Percentiles rank a stretch among this genome's conserved stretches.
phyloP scores from a whole-genome alignment of 2,329 filamentous ascomycete species.

The Scedosporium aurantiacum region DNA sequence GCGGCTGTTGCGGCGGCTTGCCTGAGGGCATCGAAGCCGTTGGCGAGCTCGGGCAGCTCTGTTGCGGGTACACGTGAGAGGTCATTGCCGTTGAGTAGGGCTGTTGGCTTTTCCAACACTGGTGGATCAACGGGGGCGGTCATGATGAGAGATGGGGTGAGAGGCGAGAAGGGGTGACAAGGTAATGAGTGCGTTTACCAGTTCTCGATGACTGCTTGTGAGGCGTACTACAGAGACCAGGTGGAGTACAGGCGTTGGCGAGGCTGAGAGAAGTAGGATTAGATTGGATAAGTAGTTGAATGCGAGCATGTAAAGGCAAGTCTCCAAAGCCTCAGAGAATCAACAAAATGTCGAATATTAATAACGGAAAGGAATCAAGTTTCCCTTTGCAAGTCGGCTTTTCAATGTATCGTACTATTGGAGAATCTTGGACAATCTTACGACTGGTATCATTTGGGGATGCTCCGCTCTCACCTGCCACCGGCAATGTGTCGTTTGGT shows the following conservation, averaged over 20 bases:
- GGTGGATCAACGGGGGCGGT: slow-evolving; percentile 7
- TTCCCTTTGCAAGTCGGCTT: not conserved
- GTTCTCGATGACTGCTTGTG: not conserved
- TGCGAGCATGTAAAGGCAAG: too few species aligned
- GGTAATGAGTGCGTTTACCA: not conserved
- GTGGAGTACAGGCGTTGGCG: not conserved
- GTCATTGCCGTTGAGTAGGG: not conserved
- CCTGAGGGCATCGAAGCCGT: not conserved
- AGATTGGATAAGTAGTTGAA: not conserved
- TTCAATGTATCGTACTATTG: not conserved
- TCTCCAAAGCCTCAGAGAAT: not conserved
- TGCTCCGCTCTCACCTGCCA: too few species aligned
- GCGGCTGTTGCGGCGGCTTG: not conserved
- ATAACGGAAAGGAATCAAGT: not conserved
- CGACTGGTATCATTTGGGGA: too few species aligned
- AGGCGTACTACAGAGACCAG: not conserved
- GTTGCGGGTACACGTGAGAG: slow-evolving; percentile 2
- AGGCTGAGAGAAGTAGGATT: not conserved
- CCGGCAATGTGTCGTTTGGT: too few species aligned
- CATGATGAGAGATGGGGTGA: slow-evolving; percentile 3
- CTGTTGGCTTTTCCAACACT: not conserved
- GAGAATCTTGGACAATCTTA: too few species aligned
- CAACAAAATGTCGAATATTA: not conserved
- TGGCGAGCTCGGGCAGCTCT: slow-evolving; percentile 6
- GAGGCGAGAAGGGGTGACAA: not conserved